phyloP scores from a whole-genome alignment of 202 grass and related monocot genomes.

The Schoenoplectus tabernaemontani region DNA sequence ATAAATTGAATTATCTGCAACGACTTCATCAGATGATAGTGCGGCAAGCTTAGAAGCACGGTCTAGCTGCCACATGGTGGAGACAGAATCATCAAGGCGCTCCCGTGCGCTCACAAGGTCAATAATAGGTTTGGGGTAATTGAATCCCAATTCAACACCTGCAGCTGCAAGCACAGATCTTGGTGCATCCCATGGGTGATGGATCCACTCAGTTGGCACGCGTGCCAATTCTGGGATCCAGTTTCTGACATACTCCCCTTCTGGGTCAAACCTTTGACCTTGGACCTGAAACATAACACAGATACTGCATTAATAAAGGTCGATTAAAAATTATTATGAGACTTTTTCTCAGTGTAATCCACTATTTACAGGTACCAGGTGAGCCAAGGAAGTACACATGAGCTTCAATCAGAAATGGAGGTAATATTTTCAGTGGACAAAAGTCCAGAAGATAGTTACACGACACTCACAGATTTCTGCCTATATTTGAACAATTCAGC shows the following conservation, averaged over 20 bases:
- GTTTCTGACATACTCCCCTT: slow-evolving; percentile 78
- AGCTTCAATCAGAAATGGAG: background rate
- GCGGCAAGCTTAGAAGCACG: slow-evolving; percentile 47
- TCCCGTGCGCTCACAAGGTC: slow-evolving; percentile 49
- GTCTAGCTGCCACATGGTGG: slow-evolving; percentile 75
- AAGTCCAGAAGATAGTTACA: background rate
- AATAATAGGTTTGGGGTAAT: slow-evolving; percentile 79
- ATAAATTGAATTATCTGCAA: slow-evolving; percentile 68
- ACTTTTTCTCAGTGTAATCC: background rate
- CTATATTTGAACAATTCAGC: background rate
- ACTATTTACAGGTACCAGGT: background rate
- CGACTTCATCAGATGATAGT: slow-evolving; percentile 46
- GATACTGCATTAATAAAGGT: background rate
- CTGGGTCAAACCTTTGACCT: slow-evolving; percentile 69
- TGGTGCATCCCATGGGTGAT: slow-evolving; percentile 82
- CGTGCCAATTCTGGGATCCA: slow-evolving; percentile 86
- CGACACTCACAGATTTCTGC: background rate
- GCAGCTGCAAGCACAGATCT: slow-evolving; percentile 55
- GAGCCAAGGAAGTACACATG: no score
- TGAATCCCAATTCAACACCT: slow-evolving; percentile 67
- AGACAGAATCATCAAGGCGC: slow-evolving; percentile 62
- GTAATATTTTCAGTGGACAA: background rate
- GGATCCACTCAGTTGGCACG: slow-evolving; percentile 83
- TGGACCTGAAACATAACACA: slow-evolving; percentile 45
- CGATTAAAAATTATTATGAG: background rate